phyloP scores from a whole-genome alignment of 2,329 filamentous ascomycete genomes.

The Penicillium sp. region DNA sequence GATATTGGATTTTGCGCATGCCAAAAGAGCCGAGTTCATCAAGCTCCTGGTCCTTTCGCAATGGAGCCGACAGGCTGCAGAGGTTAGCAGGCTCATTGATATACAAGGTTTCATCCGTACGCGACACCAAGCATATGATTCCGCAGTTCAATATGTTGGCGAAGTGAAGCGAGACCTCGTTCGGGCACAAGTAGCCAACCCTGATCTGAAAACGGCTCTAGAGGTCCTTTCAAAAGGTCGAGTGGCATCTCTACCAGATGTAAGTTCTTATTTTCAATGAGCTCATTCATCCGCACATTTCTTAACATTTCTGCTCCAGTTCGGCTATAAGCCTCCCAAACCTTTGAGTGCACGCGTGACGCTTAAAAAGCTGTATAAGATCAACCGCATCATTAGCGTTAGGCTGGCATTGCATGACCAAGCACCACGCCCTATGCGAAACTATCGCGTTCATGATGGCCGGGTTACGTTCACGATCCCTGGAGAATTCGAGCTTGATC shows the following conservation, averaged over 20 bases:
- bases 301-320: conserved; percentile 44
- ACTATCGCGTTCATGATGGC: conserved; percentile 79
- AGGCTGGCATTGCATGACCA: conserved; percentile 82
- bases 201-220: conserved; percentile 85
- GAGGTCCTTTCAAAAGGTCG: conserved; percentile 78
- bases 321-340: conserved; percentile 74
- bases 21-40: conserved; percentile 81
- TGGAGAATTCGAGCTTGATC: conserved; percentile 86
- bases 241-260: conserved; percentile 75
- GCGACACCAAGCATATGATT: conserved; percentile 60
- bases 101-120: conserved; percentile 71
- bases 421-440: conserved; percentile 72
- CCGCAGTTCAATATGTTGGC: conserved; percentile 62
- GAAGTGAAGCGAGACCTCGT: conserved; percentile 71
- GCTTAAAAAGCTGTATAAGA: conserved; percentile 70
- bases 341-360: conserved; percentile 69
- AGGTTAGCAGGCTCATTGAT: conserved; percentile 85
- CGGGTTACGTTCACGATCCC: conserved; percentile 82
- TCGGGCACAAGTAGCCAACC: conserved; percentile 75
- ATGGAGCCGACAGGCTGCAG: conserved; percentile 77
- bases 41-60: conserved; percentile 87
- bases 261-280: conserved; percentile 43
- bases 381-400: conserved; percentile 80
- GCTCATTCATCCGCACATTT: not conserved
- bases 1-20: conserved; percentile 74